Evolutionary conservation across 371 early-diverging fungal genomes (phyloP), one percentile per base, ranked within the genome.

Genomic region (Mortierella sp.): DNA sequence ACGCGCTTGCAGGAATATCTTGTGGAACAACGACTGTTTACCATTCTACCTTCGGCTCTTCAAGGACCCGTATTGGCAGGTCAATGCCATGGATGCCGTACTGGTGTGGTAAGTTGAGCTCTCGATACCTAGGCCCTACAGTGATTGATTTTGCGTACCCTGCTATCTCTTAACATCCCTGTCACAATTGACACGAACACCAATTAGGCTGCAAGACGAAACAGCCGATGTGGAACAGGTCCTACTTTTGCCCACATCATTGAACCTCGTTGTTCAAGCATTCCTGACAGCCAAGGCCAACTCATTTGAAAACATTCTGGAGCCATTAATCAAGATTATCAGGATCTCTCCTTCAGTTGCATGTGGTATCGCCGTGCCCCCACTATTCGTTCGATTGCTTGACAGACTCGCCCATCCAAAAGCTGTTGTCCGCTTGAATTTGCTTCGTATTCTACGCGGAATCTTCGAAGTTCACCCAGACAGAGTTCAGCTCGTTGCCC

Each of bases 21-120:
- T 89, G 24, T 81, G 84, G 83, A 58, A 60, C 53, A 67, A 79
- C 60, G 70, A 82, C 50, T 83, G 73, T 13, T 39, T 88, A n/a
- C 74, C 72, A 4, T 70, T 80, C 10, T 89, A 85, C 48, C 46
- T 86, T n/a, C 65, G 60, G 10, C 61, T 89, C 27, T 67, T 89
- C 46, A 72, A 69, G n/a, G 87, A 86, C 63, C 72, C 82, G 4
- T 84, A 83, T 45, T 88, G 87, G 87, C 82, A 83, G 56, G 83
- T 82, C 10, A 85, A 82, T 63, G 85, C 85, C 13, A 67, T 89
- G 51, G 88, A 89, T 46, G 82, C 88, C 13, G 82, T 89, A 14
- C 61, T 81, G 14, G 71, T 79, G 17, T 89, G 88, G 89, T 84
- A 72, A 46, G 79, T 40, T 19, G 10, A 34, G 34, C 34, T 7